Base-by-base conservation (phyloP, 345 rosid genomes). In the Carallia pectinifolia region DNA sequence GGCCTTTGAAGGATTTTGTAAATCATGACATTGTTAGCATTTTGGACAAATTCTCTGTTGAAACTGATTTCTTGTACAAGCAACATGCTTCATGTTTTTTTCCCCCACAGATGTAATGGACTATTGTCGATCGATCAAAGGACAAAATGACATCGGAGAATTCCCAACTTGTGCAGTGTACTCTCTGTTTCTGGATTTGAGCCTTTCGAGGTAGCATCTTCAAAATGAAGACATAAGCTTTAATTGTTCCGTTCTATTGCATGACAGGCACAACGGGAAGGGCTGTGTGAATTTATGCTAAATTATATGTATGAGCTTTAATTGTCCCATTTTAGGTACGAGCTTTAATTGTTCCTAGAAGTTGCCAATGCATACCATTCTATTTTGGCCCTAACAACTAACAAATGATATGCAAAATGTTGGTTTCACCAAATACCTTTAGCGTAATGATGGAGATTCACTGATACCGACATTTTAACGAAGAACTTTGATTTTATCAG, bases 1-100 rank as follows among this genome's bases (percentile, higher is more conserved):
- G 47, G 38, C 58, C 40, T 63, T 18, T 1, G 36, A 52, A 30
- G 66, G 62, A 30, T 59, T 19, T 68, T 54, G 64, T 36, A 70
- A 47, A 65, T 53, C 64, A 33, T 40, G 53, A 33, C 61, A 34
- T 19, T 9, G 44, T 72, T 30, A 54, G 18, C 54, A 36, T 65
- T 54, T 29, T 36, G 29, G 55, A 73, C 6, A 61, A 54, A 50
- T 44, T 56, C 38, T 65, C 27, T 27, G 2, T 62, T 59, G 61
- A 52, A 61, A 47, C 59, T 9, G 52, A 65, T 54, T 34, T 66
- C 31, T 19, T 29, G 18, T 66, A 37, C 58, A 9, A 33, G 8
- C 12, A 60, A 34, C 8, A 29, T 69, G n/a, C 30, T 40, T 61
- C 0, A 5, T 37, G 8, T 27, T 58, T 56, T 53, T 1, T 53